phyloP scores from a whole-genome alignment of 345 rosid species.

The Gossypium herbaceum region DNA sequence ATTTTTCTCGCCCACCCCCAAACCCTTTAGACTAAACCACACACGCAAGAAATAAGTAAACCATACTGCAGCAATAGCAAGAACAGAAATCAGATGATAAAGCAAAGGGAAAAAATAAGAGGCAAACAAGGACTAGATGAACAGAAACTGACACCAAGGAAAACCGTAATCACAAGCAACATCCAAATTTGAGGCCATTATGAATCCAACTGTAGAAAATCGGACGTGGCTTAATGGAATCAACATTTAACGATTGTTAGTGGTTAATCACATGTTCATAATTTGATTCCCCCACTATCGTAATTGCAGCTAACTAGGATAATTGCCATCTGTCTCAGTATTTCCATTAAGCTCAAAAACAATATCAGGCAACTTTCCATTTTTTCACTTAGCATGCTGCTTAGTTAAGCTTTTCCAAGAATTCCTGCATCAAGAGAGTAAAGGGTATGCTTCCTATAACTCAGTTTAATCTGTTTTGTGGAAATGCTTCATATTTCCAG shows the following conservation, averaged over 20 bases:
- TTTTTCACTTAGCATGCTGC: not conserved
- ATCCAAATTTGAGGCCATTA: not conserved
- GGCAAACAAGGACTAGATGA: not conserved
- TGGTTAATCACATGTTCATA: not conserved
- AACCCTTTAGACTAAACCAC: not conserved
- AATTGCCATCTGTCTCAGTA: not conserved
- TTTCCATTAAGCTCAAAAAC: not conserved
- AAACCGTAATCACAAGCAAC: not conserved
- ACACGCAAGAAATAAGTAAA: not conserved
- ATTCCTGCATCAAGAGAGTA: not conserved
- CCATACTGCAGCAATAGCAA: not conserved
- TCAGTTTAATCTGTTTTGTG: not conserved
- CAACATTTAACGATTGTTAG: not conserved
- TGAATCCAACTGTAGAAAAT: not conserved
- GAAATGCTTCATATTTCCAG: not conserved
- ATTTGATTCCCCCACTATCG: not conserved
- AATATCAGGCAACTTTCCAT: not conserved
- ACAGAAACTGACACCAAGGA: not conserved
- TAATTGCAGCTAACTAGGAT: not conserved
- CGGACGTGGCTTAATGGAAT: not conserved
- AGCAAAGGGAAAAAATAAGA: not conserved
- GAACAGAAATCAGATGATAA: not conserved
- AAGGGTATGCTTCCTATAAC: not conserved
- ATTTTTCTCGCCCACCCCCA: not conserved
- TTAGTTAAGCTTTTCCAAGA: not conserved